These are phyloP conservation scores for Aspergillus fumigatiaffinis DNA, from an alignment of 2,329 filamentous ascomycete genomes.

Conservation along the genomic window DNA sequence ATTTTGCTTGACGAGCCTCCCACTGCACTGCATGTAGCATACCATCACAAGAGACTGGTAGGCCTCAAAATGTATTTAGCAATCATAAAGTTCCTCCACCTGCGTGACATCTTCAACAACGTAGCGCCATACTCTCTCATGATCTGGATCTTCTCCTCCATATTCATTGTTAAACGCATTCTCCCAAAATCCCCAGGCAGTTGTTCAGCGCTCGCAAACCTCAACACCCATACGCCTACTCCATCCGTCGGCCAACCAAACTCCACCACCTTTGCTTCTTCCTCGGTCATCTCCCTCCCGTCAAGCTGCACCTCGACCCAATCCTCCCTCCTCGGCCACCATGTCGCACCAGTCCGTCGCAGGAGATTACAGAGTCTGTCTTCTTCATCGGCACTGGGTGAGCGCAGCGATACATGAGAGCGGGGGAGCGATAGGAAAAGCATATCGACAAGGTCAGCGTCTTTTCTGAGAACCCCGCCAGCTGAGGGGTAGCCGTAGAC, in stretches of 20 bases:
- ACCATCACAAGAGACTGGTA: not conserved
- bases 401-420: constrained; percentile 6
- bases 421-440: constrained; percentile 12
- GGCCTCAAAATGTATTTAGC: not conserved
- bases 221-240: constrained; percentile 15
- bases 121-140: constrained; percentile 15
- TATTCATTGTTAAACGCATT: constrained; percentile 3
- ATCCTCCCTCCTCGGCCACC: constrained; percentile 10
- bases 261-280: constrained; percentile 9
- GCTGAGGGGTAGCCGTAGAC: constrained; percentile 16
- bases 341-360: constrained; percentile 10
- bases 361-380: constrained; percentile 12
- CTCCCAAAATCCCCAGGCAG: constrained; percentile 12
- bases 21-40: not conserved
- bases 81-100: constrained; percentile 11
- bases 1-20: too few species aligned
- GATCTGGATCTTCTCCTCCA: constrained; percentile 10
- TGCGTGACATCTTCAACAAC: constrained; percentile 13
- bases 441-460: constrained; percentile 12
- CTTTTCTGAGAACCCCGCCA: constrained; percentile 11
- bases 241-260: constrained; percentile 14
- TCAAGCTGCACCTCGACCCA: constrained; percentile 1
- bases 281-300: constrained; percentile 5
- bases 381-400: constrained; percentile 8
- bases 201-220: constrained; percentile 4